Percentiles rank a stretch among this genome's conserved stretches.
Conservation (phyloP, 768 basidiomycete genomes). For the Rhizopogon sp. region DNA sequence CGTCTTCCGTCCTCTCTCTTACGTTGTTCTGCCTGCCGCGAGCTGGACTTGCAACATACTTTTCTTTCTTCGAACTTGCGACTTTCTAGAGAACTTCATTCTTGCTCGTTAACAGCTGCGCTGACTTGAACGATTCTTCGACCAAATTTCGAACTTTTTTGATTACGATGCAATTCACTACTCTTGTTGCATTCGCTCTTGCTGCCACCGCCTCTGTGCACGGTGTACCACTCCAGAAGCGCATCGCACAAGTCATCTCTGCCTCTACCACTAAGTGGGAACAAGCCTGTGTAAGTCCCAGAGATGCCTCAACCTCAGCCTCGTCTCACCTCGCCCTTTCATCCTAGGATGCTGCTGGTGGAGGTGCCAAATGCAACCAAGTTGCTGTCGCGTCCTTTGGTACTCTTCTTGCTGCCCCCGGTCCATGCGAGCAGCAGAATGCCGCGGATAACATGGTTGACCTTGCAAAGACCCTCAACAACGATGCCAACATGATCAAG, state of each 20-base stretch:
- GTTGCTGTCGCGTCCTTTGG: constrained; percentile 49
- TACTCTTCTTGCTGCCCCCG: constrained; percentile 55
- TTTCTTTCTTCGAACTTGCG: neutral
- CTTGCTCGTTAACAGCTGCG: constrained; percentile 1
- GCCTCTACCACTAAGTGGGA: constrained; percentile 40
- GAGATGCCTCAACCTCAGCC: neutral
- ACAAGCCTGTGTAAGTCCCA: constrained; percentile 38
- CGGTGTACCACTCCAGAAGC: constrained; percentile 37
- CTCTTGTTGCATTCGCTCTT: constrained; percentile 23
- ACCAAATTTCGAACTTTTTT: neutral
- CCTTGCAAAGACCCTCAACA: constrained; percentile 39
- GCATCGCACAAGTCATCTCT: constrained; percentile 41
- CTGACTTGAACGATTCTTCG: neutral
- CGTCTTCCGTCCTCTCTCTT: neutral
- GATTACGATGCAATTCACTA: constrained; percentile 5
- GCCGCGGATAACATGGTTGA: constrained; percentile 50
- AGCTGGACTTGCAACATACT: constrained; percentile 3
- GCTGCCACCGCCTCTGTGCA: constrained; percentile 27
- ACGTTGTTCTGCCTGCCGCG: neutral
- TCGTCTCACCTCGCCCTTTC: neutral
- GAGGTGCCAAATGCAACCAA: constrained; percentile 52
- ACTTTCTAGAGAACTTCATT: neutral
- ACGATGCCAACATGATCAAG: constrained; percentile 41
- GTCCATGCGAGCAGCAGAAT: constrained; percentile 52
- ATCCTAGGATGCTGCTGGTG: constrained; percentile 47